Conservation (phyloP, 202 grass and related monocot species). For the Saccharum hybrid region DNA sequence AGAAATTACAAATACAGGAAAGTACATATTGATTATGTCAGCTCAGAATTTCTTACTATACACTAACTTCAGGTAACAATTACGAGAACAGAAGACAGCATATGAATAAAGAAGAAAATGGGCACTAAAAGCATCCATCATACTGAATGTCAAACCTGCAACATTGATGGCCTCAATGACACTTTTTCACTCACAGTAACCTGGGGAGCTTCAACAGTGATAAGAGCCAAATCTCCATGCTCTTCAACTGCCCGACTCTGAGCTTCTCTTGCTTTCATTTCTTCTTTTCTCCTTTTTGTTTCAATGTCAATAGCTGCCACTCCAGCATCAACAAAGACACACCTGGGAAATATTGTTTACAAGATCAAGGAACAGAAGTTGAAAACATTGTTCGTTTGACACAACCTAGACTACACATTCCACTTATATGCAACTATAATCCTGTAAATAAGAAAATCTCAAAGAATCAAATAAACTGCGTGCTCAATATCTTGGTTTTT, state of each 20-base stretch:
- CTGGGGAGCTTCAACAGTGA: slow-evolving; percentile 82
- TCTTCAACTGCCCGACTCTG: slow-evolving; percentile 72
- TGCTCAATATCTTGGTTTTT: slow-evolving; percentile 31
- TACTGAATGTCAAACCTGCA: slow-evolving; percentile 67
- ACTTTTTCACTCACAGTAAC: slow-evolving; percentile 71
- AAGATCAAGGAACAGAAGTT: slow-evolving; percentile 33
- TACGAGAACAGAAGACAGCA: slow-evolving; percentile 24
- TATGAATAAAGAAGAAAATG: neutral
- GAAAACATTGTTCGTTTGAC: slow-evolving; percentile 18
- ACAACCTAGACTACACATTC: slow-evolving; percentile 10
- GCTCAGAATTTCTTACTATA: neutral
- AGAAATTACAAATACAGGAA: slow-evolving; percentile 30
- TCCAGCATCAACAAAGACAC: slow-evolving; percentile 98
- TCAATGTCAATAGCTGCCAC: slow-evolving; percentile 91
- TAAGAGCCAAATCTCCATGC: slow-evolving; percentile 94
- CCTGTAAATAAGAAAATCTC: slow-evolving; percentile 6
- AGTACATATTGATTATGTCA: neutral
- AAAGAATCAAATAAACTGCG: neutral
- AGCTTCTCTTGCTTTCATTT: slow-evolving; percentile 95
- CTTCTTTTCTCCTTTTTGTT: slow-evolving; percentile 93
- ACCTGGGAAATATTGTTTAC: slow-evolving; percentile 60
- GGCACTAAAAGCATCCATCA: slow-evolving; percentile 27
- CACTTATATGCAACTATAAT: slow-evolving; percentile 35
- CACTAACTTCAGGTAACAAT: slow-evolving; percentile 5
- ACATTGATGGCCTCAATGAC: slow-evolving; percentile 87